Evolutionary conservation across 1,284 basidiomycete genomes (phyloP).

Genomic region (Singerocomus inundabilis): DNA sequence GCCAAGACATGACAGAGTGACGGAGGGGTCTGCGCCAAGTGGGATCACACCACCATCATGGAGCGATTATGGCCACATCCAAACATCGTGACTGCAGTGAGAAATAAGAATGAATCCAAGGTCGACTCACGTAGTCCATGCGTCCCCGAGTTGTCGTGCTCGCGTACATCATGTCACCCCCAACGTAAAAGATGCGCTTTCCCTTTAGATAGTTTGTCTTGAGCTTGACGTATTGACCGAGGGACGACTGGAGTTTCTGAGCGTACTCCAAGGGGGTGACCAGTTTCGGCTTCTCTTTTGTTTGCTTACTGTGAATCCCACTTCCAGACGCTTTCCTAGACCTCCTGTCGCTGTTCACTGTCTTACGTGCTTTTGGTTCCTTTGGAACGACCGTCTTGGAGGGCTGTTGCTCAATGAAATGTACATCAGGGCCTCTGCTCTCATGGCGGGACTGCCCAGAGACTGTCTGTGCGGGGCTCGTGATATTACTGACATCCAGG

Average conservation of each 20-base stretch:
- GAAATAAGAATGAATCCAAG: background rate
- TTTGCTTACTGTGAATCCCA: conserved; percentile 17
- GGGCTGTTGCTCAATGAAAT: background rate
- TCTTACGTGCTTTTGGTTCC: conserved; percentile 12
- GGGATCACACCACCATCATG: background rate
- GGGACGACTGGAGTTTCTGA: conserved; percentile 33
- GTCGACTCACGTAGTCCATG: conserved; percentile 54
- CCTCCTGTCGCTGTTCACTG: conserved; percentile 8
- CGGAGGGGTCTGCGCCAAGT: background rate
- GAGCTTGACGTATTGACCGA: conserved; percentile 16
- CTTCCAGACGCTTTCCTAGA: conserved; percentile 21
- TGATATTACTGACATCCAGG: conserved; percentile 18
- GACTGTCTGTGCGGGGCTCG: conserved; percentile 19
- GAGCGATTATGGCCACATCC: background rate
- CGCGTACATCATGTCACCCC: conserved; percentile 55
- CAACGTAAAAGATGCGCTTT: conserved; percentile 55
- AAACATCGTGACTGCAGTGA: background rate
- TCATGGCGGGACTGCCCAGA: conserved; percentile 1
- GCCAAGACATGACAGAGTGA: background rate
- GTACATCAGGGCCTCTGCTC: background rate
- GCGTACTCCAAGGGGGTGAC: conserved; percentile 42
- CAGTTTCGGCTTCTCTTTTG: conserved; percentile 26
- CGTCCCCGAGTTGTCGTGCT: conserved; percentile 47
- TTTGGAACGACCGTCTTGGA: background rate
- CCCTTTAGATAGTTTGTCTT: conserved; percentile 44